phyloP scores from a whole-genome alignment of 805 yeast genomes.

The Metschnikowia picachoensis region DNA sequence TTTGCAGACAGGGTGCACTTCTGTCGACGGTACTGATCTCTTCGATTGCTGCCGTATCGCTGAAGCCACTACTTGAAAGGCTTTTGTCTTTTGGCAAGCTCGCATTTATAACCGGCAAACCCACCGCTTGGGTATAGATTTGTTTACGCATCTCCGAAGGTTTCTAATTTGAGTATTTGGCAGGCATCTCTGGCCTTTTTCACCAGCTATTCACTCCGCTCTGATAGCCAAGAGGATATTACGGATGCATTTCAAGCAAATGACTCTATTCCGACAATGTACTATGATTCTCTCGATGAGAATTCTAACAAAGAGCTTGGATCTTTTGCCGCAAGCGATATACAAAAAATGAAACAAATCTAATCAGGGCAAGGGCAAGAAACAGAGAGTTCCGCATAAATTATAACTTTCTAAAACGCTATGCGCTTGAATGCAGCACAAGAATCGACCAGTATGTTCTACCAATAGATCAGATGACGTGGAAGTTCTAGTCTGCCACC shows the following conservation, averaged over 20 bases:
- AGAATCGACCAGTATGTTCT: slow-evolving; percentile 9
- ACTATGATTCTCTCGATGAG: not conserved
- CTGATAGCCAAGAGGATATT: slow-evolving; percentile 1
- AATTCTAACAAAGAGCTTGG: not conserved
- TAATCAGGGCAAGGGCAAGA: slow-evolving; percentile 1
- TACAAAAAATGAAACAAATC: not conserved
- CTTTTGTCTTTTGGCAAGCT: slow-evolving; percentile 3
- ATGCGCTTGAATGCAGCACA: slow-evolving; percentile 18
- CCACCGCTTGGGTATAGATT: not conserved
- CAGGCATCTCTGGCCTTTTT: slow-evolving; percentile 10
- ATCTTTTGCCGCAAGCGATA: not conserved
- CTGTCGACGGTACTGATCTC: slow-evolving; percentile 2
- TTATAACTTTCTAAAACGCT: slow-evolving; percentile 15
- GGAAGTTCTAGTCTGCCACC: not conserved
- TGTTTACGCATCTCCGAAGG: not conserved
- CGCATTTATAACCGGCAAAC: not conserved
- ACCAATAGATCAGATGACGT: slow-evolving; percentile 8
- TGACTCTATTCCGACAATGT: not conserved
- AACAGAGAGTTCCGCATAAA: slow-evolving; percentile 17
- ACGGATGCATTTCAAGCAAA: not conserved
- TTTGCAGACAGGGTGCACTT: not conserved
- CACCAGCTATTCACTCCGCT: slow-evolving; percentile 8
- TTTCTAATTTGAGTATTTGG: slow-evolving; percentile 4
- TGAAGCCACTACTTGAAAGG: not conserved
- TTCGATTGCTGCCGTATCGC: not conserved